phyloP scores from a whole-genome alignment of 257 asterid species.

The Capsicum rhomboideum region DNA sequence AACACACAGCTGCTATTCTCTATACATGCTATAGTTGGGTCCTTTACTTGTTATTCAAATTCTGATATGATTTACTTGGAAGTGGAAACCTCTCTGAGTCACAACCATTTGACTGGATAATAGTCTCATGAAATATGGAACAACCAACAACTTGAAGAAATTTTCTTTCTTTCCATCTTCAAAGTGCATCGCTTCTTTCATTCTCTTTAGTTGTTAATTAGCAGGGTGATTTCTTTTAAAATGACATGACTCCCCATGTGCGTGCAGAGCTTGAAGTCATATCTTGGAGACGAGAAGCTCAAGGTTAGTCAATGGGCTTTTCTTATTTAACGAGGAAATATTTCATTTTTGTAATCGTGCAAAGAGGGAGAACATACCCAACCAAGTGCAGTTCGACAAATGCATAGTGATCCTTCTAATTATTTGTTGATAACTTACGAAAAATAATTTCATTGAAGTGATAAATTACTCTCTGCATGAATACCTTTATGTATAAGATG shows the following conservation, averaged over 20 bases:
- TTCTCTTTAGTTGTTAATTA: neutral
- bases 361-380: neutral
- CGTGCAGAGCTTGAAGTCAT: conserved; percentile 85
- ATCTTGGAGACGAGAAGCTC: conserved; percentile 87
- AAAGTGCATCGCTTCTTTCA: neutral
- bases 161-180: neutral
- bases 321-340: neutral
- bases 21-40: neutral
- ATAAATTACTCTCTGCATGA: neutral
- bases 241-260: conserved; percentile 11
- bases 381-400: neutral
- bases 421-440: neutral
- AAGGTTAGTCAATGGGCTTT: conserved; percentile 41
- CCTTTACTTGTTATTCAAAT: neutral
- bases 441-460: neutral
- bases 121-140: neutral
- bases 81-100: neutral
- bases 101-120: neutral
- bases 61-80: neutral
- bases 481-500: neutral
- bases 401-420: neutral
- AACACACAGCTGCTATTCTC: neutral
- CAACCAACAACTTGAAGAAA: neutral
- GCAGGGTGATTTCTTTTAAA: neutral
- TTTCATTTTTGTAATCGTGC: neutral